A percentile compares a stretch with the other conserved stretches of the same genome.
Conservation (phyloP, 164 flowering plant genomes). For the Aristolochia californica region DNA sequence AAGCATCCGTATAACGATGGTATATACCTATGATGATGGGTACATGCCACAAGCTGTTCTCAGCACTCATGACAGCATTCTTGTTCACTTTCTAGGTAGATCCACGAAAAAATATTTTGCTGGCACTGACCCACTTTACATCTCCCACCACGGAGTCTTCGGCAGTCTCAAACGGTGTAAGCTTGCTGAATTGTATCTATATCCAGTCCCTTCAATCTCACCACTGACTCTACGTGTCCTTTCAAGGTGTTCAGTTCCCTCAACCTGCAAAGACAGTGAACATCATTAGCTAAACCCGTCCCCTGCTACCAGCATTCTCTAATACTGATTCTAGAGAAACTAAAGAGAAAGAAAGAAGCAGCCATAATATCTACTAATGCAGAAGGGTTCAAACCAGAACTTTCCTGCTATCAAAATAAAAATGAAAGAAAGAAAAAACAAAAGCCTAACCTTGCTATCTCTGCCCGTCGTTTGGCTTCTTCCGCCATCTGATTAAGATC, state of each 20-base stretch:
- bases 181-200: constrained; percentile 82
- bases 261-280: constrained; percentile 33
- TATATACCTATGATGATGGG: no score
- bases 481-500: constrained; percentile 96
- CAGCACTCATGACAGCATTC: no score
- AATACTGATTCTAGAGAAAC: no score
- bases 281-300: not conserved
- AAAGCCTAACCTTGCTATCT: constrained; percentile 67
- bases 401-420: not conserved
- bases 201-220: constrained; percentile 75
- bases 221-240: constrained; percentile 84
- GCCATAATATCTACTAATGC: not conserved
- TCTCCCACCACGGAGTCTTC: no score
- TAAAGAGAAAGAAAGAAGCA: not conserved
- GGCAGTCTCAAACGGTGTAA: constrained; percentile 59
- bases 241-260: constrained; percentile 71
- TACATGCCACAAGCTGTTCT: no score
- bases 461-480: constrained; percentile 93
- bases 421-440: no score
- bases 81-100: no score
- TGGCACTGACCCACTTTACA: no score
- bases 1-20: no score
- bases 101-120: no score
- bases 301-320: not conserved
- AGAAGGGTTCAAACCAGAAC: not conserved